Base-by-base conservation (phyloP, 2,329 filamentous ascomycete species). In the Ceratocystiopsis sp. region DNA sequence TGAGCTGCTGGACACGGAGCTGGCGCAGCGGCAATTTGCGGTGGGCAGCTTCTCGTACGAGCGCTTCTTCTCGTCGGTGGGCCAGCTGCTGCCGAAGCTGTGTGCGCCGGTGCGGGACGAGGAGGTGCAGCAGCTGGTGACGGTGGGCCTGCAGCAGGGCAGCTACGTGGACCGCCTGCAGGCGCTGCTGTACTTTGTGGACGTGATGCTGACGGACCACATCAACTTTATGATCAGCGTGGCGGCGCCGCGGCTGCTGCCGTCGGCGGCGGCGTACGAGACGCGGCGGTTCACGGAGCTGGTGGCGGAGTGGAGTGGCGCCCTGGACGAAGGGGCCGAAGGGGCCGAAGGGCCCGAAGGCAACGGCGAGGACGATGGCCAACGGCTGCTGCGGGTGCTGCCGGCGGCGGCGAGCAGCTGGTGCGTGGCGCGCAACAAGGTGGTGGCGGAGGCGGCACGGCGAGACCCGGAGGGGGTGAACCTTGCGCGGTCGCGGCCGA, bases 81-180 rank as follows among this genome's bases (percentile, higher is more conserved):
- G 75, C 1, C 72, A 73, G 2, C 69, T 91, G 39, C 65, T 91
- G 40, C 83, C 83, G 7, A 83, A 83, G 55, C 71, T 91, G 14
- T 89, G 84, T 52, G 84, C 84, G 0, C 84, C 84, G 0, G 78
- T 84, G 54, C 70, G 84, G n/a, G 84, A 91, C 53, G 74, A 73
- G 4, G 77, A 85, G 55, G 79, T 85, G 45, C 79, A 81, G 55
- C 68, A 71, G 3, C 60, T 89, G 17, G 66, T 77, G 2, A 71
- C 80, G 41, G 74, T 78, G 46, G 71, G 75, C 49, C 62, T 78
- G 10, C 59, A 60, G 39, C 64, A 69, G 18, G 73, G 76, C 4
- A 71, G 78, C 54, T 73, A 86, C 53, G 80, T 86, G 15, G 78
- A 83, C 54, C 78, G 84, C 48, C 69, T 89, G 1, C 79, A 85